phyloP scores from a whole-genome alignment of 768 basidiomycete genomes.

The Amanita exitialis region DNA sequence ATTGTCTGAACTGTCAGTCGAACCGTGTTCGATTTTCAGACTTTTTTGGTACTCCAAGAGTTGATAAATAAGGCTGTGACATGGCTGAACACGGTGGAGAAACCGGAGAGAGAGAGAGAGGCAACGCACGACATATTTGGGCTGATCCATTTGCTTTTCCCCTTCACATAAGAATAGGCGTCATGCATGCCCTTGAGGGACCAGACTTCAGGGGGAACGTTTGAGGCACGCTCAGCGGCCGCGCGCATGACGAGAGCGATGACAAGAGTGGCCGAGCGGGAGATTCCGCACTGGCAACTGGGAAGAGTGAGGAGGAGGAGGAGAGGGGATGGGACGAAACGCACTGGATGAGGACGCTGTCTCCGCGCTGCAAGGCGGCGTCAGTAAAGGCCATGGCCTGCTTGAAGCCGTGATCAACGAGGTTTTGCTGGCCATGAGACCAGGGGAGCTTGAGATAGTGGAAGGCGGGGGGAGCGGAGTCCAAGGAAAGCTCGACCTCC shows the following conservation, averaged over 20 bases:
- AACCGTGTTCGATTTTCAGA: conserved; percentile 39
- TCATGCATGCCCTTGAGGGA: conserved; percentile 81
- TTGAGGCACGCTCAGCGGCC: conserved; percentile 57
- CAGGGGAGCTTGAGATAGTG: conserved; percentile 85
- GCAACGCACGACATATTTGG: conserved; percentile 88
- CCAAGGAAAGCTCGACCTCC: conserved; percentile 73
- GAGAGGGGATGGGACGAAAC: conserved; percentile 17
- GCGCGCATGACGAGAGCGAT: conserved; percentile 93
- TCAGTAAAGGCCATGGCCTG: conserved; percentile 78
- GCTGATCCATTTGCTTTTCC: conserved; percentile 79
- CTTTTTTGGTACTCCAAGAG: conserved; percentile 84
- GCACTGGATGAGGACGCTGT: conserved; percentile 80
- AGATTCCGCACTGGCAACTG: conserved; percentile 92
- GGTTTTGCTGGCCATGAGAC: conserved; percentile 91
- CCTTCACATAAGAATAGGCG: conserved; percentile 83
- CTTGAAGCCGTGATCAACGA: conserved; percentile 71
- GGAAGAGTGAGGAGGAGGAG: conserved; percentile 12
- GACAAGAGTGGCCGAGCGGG: conserved; percentile 80
- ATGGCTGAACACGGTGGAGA: conserved; percentile 11
- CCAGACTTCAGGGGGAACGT: conserved; percentile 68
- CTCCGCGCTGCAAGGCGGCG: conserved; percentile 60
- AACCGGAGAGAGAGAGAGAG: conserved; percentile 11
- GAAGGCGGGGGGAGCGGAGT: conserved; percentile 46
- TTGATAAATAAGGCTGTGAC: conserved; percentile 79
- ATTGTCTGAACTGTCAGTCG: conserved; percentile 42